These are phyloP conservation scores for Neurospora sp. DNA, from an alignment of 2,329 filamentous ascomycete species.

Conservation along the genomic window DNA sequence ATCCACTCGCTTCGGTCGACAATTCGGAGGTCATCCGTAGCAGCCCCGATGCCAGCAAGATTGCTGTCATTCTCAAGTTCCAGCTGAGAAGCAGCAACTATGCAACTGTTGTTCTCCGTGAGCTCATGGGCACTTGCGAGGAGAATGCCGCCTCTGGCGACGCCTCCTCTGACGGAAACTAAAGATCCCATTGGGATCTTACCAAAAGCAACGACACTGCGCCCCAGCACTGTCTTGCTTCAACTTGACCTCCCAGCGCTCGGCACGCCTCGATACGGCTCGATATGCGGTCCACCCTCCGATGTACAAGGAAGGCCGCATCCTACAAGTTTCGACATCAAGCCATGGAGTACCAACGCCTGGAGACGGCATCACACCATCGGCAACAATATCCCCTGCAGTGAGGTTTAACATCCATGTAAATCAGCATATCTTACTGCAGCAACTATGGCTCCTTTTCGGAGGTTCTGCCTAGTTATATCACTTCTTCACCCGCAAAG, in stretches of 20 bases:
- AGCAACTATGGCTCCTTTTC: neutral
- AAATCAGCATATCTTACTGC: neutral
- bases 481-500: neutral
- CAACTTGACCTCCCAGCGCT: neutral
- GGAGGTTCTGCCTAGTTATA: neutral
- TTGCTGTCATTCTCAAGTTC: slow-evolving; percentile 29
- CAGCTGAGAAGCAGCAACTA: slow-evolving; percentile 28
- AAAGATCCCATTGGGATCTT: neutral
- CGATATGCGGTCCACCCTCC: neutral
- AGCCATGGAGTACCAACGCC: neutral
- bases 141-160: slow-evolving; percentile 5
- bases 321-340: neutral
- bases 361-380: neutral
- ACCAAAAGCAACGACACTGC: neutral
- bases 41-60: slow-evolving; percentile 17
- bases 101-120: slow-evolving; percentile 27
- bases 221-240: neutral
- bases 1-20: slow-evolving; percentile 12
- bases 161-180: neutral
- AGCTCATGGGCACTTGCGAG: slow-evolving; percentile 21
- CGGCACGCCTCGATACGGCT: neutral
- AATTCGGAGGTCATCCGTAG: slow-evolving; percentile 14
- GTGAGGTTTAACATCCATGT: neutral
- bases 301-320: neutral
- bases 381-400: neutral